Evolutionary conservation across 371 early-diverging fungal genomes (phyloP).

Genomic region (Umbelopsis sp.): DNA sequence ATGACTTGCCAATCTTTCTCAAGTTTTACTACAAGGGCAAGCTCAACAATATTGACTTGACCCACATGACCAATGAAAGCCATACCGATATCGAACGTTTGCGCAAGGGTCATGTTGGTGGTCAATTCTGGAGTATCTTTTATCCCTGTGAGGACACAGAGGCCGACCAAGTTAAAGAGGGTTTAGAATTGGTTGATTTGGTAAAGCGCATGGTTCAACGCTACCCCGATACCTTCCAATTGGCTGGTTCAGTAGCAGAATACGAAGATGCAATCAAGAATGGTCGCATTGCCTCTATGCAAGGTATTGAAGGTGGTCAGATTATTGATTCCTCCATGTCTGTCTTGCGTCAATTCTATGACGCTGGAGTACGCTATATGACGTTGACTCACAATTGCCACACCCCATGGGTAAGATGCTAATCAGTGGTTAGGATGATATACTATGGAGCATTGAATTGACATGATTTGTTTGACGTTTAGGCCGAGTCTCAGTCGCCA

Average conservation of each 20-base stretch:
- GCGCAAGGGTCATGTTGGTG: slow-evolving; percentile 53
- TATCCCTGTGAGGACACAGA: slow-evolving; percentile 42
- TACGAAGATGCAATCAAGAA: slow-evolving; percentile 44
- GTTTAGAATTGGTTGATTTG: slow-evolving; percentile 63
- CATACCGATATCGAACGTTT: slow-evolving; percentile 52
- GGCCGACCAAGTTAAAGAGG: slow-evolving; percentile 41
- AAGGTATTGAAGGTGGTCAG: slow-evolving; percentile 75
- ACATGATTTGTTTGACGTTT: not conserved
- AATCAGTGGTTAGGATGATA: not conserved
- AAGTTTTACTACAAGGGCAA: slow-evolving; percentile 40
- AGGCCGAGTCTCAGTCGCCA: slow-evolving; percentile 60
- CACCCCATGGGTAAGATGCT: slow-evolving; percentile 52
- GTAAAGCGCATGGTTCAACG: slow-evolving; percentile 55
- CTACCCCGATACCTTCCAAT: slow-evolving; percentile 55
- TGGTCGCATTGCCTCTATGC: slow-evolving; percentile 60
- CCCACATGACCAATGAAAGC: slow-evolving; percentile 32
- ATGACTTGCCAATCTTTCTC: slow-evolving; percentile 47
- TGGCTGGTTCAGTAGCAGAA: slow-evolving; percentile 50
- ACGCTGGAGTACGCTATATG: slow-evolving; percentile 70
- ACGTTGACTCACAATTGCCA: slow-evolving; percentile 74
- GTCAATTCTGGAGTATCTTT: slow-evolving; percentile 70
- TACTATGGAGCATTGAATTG: too few relatives aligned
- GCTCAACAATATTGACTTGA: slow-evolving; percentile 42
- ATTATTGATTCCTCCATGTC: slow-evolving; percentile 64
- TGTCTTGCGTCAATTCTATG: slow-evolving; percentile 57